Conservation (phyloP, 306 rosid species). For the Cicer pinnatifidum region DNA sequence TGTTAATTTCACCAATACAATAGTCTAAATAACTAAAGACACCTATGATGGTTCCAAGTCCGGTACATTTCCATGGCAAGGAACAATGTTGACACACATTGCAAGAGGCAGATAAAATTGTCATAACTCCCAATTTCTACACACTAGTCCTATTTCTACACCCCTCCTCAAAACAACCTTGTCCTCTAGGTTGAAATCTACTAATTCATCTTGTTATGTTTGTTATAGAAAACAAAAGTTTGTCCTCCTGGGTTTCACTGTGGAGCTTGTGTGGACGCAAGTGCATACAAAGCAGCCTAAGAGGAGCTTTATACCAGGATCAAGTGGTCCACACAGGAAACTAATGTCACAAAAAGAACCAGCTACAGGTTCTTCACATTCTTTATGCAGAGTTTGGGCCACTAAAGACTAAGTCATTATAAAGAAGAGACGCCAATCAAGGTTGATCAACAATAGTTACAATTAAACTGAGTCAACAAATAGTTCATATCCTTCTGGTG, state of each 20-base stretch:
- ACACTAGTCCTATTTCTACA: no score
- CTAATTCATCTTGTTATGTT: no score
- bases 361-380: conserved; percentile 6
- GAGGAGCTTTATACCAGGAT: neutral
- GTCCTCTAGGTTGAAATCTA: no score
- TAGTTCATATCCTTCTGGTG: neutral
- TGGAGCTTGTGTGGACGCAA: neutral
- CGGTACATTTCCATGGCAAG: conserved; percentile 4
- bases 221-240: no score
- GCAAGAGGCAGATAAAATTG: conserved; percentile 22
- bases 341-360: neutral
- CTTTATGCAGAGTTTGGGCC: conserved; percentile 17
- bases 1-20: conserved; percentile 16
- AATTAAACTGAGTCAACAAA: neutral
- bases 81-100: neutral
- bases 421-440: conserved; percentile 6
- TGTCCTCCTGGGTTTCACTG: no score
- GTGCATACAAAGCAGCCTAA: neutral
- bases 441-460: neutral
- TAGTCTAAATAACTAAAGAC: conserved; percentile 7
- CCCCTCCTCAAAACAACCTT: no score
- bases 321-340: conserved; percentile 4
- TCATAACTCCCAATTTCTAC: no score
- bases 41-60: conserved; percentile 8
- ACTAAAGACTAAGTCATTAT: conserved; percentile 4